Conservation (phyloP, 176 grass and related monocot genomes). For the Tuctoria greenei region DNA sequence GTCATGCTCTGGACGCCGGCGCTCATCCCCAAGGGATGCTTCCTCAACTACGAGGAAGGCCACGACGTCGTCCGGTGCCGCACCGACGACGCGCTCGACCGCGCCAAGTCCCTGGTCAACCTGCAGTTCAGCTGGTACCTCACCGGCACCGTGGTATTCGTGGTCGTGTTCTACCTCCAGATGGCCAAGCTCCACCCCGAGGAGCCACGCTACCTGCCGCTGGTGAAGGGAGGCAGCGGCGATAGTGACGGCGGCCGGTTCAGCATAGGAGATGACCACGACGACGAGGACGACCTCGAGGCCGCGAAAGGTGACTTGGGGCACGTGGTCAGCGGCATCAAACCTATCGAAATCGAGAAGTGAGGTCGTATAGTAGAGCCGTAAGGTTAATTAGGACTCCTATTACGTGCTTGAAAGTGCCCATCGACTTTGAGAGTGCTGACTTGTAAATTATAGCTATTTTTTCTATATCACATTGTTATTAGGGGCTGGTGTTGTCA, state of each 20-base stretch:
- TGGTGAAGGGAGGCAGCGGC: slow-evolving; percentile 41
- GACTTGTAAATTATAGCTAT: slow-evolving; percentile 19
- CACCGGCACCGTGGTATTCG: slow-evolving; percentile 55
- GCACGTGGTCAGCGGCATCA: slow-evolving; percentile 20
- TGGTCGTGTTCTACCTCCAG: slow-evolving; percentile 58
- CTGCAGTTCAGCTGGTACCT: slow-evolving; percentile 93
- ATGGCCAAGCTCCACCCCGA: slow-evolving; percentile 54
- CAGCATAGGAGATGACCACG: slow-evolving; percentile 46
- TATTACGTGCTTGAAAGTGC: not conserved
- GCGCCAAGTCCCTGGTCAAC: slow-evolving; percentile 88
- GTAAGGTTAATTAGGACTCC: not conserved
- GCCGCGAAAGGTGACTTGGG: slow-evolving; percentile 29
- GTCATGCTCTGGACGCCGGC: slow-evolving; percentile 85
- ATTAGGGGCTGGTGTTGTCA: not conserved
- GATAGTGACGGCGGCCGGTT: slow-evolving; percentile 7
- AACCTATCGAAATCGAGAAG: slow-evolving; percentile 35
- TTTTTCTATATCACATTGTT: not conserved
- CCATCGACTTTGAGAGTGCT: not conserved
- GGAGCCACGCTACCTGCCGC: slow-evolving; percentile 70
- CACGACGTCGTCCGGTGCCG: slow-evolving; percentile 76
- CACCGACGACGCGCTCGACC: slow-evolving; percentile 56
- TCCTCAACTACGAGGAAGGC: slow-evolving; percentile 72
- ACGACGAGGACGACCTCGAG: slow-evolving; percentile 69
- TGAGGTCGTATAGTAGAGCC: not conserved
- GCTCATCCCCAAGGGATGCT: slow-evolving; percentile 75